Conservation (phyloP, 352 stramenopile genomes). For the Globisporangium spiculum region DNA sequence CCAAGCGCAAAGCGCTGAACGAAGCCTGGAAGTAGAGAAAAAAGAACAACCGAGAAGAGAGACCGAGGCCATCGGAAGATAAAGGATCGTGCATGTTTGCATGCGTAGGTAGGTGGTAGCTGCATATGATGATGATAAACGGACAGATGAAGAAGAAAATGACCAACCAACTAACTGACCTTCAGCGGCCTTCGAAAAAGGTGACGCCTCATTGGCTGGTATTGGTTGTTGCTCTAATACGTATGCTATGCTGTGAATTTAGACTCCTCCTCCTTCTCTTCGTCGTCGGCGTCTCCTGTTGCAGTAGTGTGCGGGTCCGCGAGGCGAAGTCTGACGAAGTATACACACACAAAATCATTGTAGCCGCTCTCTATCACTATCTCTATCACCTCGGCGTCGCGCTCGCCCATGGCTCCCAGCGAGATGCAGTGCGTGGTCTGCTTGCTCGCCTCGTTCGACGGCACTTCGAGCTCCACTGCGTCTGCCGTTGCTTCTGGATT, state of each 20-base stretch:
- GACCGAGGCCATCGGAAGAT: slow-evolving; percentile 1
- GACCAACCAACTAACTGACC: neutral
- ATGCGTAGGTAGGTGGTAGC: neutral
- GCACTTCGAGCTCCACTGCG: slow-evolving; percentile 30
- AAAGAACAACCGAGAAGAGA: neutral
- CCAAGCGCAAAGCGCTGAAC: slow-evolving; percentile 73
- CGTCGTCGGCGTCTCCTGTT: slow-evolving; percentile 1
- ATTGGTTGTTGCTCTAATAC: slow-evolving; percentile 3
- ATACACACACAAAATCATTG: slow-evolving; percentile 68
- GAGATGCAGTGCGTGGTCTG: slow-evolving; percentile 54
- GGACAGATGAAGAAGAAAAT: slow-evolving; percentile 6
- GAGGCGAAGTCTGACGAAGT: slow-evolving; percentile 37
- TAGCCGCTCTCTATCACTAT: slow-evolving; percentile 66
- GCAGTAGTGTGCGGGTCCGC: slow-evolving; percentile 23
- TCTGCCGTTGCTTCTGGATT: neutral
- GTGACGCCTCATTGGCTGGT: neutral
- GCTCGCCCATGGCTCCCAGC: slow-evolving; percentile 16
- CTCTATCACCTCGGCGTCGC: slow-evolving; percentile 48
- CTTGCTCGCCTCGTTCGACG: slow-evolving; percentile 36
- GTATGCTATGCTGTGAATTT: slow-evolving; percentile 2
- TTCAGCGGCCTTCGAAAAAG: neutral
- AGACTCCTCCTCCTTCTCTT: slow-evolving; percentile 6
- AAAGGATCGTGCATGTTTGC: slow-evolving; percentile 3
- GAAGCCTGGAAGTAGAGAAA: slow-evolving; percentile 77
- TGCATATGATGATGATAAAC: slow-evolving; percentile 15